These are phyloP conservation scores for Nissolia schottii DNA, from an alignment of 306 rosid species.

Conservation along the genomic window DNA sequence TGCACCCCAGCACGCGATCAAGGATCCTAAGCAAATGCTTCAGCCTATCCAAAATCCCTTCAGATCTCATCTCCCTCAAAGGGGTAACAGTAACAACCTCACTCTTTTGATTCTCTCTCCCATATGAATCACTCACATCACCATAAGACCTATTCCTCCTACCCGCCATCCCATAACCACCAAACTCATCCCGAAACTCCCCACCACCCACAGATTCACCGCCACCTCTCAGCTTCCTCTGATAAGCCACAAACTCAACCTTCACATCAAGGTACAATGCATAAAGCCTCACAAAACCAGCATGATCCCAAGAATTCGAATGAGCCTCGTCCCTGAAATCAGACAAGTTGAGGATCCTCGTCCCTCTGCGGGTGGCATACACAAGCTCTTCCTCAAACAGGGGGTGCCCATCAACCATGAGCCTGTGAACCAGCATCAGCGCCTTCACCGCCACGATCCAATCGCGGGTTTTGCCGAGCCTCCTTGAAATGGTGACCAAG, in stretches of 20 bases:
- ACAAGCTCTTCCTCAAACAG: constrained; percentile 70
- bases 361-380: constrained; percentile 44
- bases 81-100: constrained; percentile 44
- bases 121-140: constrained; percentile 31
- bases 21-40: constrained; percentile 53
- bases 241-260: constrained; percentile 50
- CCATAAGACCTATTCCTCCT: constrained; percentile 41
- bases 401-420: constrained; percentile 67
- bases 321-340: constrained; percentile 86
- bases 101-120: constrained; percentile 31
- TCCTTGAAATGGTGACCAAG: constrained; percentile 50
- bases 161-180: constrained; percentile 30
- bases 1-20: constrained; percentile 64
- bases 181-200: constrained; percentile 36
- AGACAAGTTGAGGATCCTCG: constrained; percentile 57
- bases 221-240: constrained; percentile 40
- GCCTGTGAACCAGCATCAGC: constrained; percentile 70
- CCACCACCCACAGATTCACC: constrained; percentile 26
- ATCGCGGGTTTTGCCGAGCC: constrained; percentile 67
- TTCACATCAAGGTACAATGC: constrained; percentile 71
- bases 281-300: constrained; percentile 63
- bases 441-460: constrained; percentile 87
- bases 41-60: constrained; percentile 60
- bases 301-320: constrained; percentile 71
- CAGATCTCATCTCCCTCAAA: constrained; percentile 60